Base-by-base conservation (phyloP, 805 yeast genomes). In the Diddensiella caesifluorescens region DNA sequence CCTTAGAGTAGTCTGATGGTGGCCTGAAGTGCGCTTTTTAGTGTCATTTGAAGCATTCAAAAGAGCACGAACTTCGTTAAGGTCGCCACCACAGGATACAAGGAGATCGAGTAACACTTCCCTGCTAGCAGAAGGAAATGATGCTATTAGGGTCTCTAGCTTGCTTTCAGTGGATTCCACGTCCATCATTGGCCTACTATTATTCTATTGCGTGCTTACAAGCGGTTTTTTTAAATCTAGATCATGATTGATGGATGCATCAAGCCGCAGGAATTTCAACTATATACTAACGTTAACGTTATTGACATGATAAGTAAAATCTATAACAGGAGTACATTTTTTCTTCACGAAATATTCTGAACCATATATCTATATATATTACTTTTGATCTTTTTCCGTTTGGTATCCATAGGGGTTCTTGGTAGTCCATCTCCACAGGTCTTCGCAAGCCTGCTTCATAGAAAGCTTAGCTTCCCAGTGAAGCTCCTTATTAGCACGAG, bases 361-460 rank as follows among this genome's bases (percentile, higher is more conserved):
- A n/a, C n/a, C n/a, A n/a, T n/a, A n/a, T n/a, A n/a, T n/a, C n/a
- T n/a, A n/a, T n/a, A n/a, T n/a, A n/a, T n/a, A n/a, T n/a, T n/a
- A n/a, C n/a, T n/a, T n/a, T n/a, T n/a, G n/a, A n/a, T n/a, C n/a
- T n/a, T n/a, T n/a, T n/a, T n/a, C 50, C 49, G 52, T 37, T 40
- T 60, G 61, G 53, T 71, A 82, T 16, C 89, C 89, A 49, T 56
- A 68, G 4, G 89, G 89, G 56, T 83, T 79, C 54, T 71, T 67
- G 16, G 72, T 69, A 22, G 85, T 76, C 92, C 94, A 84, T 41
- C 69, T 73, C 90, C 92, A 84, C 47, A 83, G 65, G 58, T 83
- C 90, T 36, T 58, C 60, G 59, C 90, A 83, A 15, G 90, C 85
- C 16, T 72, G 70, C 23, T 73, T 78, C 39, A 84, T 68, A 7